A percentile compares a stretch with the other conserved stretches of the same genome.
Conservation (phyloP, 345 rosid species). For the Brassica cretica region DNA sequence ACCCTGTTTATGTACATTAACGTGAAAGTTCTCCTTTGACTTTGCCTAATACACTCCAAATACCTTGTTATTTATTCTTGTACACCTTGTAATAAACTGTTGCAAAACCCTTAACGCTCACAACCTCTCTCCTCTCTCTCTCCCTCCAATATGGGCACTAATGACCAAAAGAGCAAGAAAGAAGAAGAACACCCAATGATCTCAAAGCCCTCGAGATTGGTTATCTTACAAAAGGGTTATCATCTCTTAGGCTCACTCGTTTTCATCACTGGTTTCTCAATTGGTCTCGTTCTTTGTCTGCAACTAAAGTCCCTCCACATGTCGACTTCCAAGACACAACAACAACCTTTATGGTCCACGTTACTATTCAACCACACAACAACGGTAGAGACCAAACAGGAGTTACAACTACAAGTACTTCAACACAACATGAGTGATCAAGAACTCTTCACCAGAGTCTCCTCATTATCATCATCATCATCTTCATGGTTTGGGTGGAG, state of each 20-base stretch:
- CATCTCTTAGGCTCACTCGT: constrained; percentile 29
- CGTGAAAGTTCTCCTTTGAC: constrained; percentile 12
- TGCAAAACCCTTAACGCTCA: constrained; percentile 14
- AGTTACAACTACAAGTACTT: constrained; percentile 9
- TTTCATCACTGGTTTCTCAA: constrained; percentile 46
- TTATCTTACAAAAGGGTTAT: constrained; percentile 6
- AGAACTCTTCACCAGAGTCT: constrained; percentile 56
- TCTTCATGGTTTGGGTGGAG: constrained; percentile 36
- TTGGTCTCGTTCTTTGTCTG: constrained; percentile 44
- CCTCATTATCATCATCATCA: constrained; percentile 23
- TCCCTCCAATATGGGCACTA: constrained; percentile 5
- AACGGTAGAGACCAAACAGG: constrained; percentile 1
- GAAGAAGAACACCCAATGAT: constrained; percentile 27
- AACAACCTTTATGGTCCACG: constrained; percentile 33
- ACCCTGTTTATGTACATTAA: background rate
- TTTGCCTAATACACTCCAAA: constrained; percentile 15
- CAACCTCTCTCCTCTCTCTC: background rate
- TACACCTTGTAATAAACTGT: constrained; percentile 19
- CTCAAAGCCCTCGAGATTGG: constrained; percentile 29
- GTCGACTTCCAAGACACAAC: constrained; percentile 17
- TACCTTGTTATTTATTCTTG: constrained; percentile 9
- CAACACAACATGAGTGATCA: constrained; percentile 64
- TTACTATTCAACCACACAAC: constrained; percentile 28
- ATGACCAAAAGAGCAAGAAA: constrained; percentile 21
- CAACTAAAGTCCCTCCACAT: constrained; percentile 38